These are phyloP conservation scores for Yamadazyma nakazawae DNA, from an alignment of 805 yeast genomes.

Conservation along the genomic window DNA sequence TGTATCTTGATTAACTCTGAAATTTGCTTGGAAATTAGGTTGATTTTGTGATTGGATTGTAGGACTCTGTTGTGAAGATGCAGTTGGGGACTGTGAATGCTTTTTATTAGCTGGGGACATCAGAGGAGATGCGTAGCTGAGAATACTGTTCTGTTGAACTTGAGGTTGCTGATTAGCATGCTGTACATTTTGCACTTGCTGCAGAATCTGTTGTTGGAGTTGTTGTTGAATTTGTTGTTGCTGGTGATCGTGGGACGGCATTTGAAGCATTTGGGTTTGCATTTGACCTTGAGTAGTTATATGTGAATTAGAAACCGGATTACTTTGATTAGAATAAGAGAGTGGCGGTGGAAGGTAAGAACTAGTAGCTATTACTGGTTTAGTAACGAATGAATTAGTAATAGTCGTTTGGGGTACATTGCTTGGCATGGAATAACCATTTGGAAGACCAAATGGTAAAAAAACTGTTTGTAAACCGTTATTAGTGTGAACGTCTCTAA, in stretches of 20 bases:
- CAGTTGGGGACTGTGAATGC: neutral
- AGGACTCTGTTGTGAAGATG: constrained; percentile 1
- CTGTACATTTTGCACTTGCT: neutral
- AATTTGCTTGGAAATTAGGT: neutral
- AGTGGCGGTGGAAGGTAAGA: constrained; percentile 8
- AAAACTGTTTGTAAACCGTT: constrained; percentile 10
- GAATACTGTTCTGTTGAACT: neutral
- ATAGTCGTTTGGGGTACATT: neutral
- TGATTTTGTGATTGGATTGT: constrained; percentile 2
- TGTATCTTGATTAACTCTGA: constrained; percentile 1
- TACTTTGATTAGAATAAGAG: neutral
- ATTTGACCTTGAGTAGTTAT: neutral
- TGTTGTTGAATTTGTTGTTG: neutral
- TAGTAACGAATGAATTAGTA: neutral
- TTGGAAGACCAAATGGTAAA: constrained; percentile 5
- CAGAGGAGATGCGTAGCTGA: constrained; percentile 1
- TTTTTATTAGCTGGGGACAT: neutral
- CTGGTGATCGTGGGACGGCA: neutral
- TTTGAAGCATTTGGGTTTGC: neutral
- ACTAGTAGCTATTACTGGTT: constrained; percentile 1
- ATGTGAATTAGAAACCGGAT: neutral
- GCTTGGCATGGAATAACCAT: neutral
- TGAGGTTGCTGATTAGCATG: neutral
- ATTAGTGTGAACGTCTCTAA: constrained; percentile 1
- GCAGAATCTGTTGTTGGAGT: neutral